Evolutionary conservation across 441 rosid genomes (phyloP), one percentile per base, ranked within the genome.

Genomic region (Bocquillonia castaneifolia): DNA sequence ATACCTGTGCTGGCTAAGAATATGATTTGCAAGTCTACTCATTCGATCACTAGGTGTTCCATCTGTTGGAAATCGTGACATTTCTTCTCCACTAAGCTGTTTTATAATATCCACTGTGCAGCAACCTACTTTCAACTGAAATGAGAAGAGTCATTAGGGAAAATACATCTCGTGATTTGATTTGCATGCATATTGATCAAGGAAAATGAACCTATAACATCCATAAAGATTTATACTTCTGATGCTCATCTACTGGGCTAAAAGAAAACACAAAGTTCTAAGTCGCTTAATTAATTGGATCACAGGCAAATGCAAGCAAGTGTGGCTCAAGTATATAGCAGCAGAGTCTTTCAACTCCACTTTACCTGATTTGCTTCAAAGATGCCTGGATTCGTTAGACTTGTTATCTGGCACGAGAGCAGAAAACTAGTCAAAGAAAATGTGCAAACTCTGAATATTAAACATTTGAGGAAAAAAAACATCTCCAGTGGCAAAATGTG

Each of bases 51-150:
- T 83, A 62, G 84, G 70, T 37, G 73, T 58, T 74, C 96, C 96
- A 61, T 84, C 83, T 28, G 63, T 68, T 64, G 92, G 82, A 79
- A 79, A 83, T 72, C 85, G 78, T 7, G 97, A 87, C 80, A 89
- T 69, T 84, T 95, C 98, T 71, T 95, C 99, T 45, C 88, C 87
- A 34, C 98, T 88, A 15, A 92, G 91, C 54, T 95, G 97, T 79
- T 86, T 92, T 55, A 95, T 84, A 68, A 95, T 80, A 75, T 92
- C 96, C 72, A 92, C 96, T 0, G 96, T 82, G 84, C 96, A 95
- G 68, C 98, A 89, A 64, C 92, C 92, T 67, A 90, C 82, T 84
- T 83, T 85, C 73, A 95, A 91, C 99, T 95, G 88, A 80, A 74
- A 80, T 26, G 59, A 64, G 51, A 77, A 71, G 66, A 64, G 25